These are phyloP conservation scores for Vaccinium myrtillus DNA, from an alignment of 148 eudicot genomes.

Conservation along the genomic window DNA sequence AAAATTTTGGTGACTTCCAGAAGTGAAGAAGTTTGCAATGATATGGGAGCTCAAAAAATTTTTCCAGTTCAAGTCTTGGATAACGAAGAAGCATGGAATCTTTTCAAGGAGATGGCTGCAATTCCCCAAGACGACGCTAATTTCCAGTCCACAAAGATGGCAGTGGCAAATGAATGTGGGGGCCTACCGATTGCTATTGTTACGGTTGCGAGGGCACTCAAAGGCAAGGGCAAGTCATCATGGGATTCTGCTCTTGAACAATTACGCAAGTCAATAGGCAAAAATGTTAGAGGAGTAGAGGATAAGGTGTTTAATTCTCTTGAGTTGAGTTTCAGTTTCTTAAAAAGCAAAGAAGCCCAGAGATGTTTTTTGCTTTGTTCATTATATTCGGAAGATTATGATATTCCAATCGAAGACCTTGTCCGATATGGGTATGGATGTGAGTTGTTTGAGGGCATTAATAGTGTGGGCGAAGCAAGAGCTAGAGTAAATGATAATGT, in stretches of 20 bases:
- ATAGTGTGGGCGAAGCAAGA: background rate
- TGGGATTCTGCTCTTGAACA: constrained; percentile 13
- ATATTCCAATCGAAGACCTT: background rate
- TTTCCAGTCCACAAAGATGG: too few relatives aligned
- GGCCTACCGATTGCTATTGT: constrained; percentile 17
- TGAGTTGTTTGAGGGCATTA: background rate
- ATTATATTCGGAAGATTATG: constrained; percentile 12
- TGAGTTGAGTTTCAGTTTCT: background rate
- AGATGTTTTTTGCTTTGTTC: constrained; percentile 4
- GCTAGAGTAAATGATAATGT: background rate
- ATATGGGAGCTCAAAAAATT: constrained; percentile 24
- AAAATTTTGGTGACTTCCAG: constrained; percentile 34
- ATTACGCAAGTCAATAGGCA: background rate
- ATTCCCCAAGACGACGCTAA: background rate
- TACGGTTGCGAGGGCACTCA: constrained; percentile 1
- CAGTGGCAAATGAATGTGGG: constrained; percentile 3
- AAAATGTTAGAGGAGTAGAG: background rate
- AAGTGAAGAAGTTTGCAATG: constrained; percentile 28
- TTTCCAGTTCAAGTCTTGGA: constrained; percentile 19
- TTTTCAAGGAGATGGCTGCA: background rate
- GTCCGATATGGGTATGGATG: constrained; percentile 5
- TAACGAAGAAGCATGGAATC: background rate
- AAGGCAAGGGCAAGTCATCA: background rate
- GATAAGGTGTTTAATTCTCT: background rate
- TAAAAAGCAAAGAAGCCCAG: background rate